Evolutionary conservation across 805 yeast genomes (phyloP), one percentile per base, ranked within the genome.

Genomic region (Ogataea nakhonphanomensis): DNA sequence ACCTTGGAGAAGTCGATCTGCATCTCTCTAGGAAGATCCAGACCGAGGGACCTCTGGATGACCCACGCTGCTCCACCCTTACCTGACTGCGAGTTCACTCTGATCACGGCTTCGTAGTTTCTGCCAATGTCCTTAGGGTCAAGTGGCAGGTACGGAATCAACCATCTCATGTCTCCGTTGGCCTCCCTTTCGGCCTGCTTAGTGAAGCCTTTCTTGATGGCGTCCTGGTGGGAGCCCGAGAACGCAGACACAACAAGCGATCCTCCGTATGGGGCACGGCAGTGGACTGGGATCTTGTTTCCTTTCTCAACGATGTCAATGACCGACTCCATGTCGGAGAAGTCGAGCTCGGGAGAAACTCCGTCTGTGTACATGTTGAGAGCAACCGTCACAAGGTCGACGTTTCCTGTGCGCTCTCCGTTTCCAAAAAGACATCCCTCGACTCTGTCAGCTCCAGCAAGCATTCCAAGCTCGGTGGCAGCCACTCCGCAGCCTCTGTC

Each of bases 51-150:
- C 65, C 85, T 73, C 56, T 81, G 73, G 47, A 83, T 72, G 41
- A 83, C 78, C 91, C 91, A 83, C 15, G 90, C 87, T 33, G 90
- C 87, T 63, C 91, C 91, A 58, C 91, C 91, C 63, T 83, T 83
- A 62, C 91, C 91, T n/a, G 87, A 79, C 66, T 83, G 91, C 15
- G 91, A 83, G 67, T 83, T 83, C 55, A 83, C 90, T 70, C 91
- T 73, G 58, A 83, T 83, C 43, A 83, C 85, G 39, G 89, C 90
- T 66, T 83, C 91, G 61, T 83, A 83, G 52, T 74, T 81, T 69
- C 88, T 73, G 41, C 91, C 91, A 51, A 83, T 78, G 61, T 83
- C 91, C 64, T 79, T 72, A 53, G 91, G 91, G 67, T 83, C 91
- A 61, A 83, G 71, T 45, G 91, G 89, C 57, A 83, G 69, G 69